Conservation (phyloP, 208 protist genomes). For the Leishmania lainsoni region DNA sequence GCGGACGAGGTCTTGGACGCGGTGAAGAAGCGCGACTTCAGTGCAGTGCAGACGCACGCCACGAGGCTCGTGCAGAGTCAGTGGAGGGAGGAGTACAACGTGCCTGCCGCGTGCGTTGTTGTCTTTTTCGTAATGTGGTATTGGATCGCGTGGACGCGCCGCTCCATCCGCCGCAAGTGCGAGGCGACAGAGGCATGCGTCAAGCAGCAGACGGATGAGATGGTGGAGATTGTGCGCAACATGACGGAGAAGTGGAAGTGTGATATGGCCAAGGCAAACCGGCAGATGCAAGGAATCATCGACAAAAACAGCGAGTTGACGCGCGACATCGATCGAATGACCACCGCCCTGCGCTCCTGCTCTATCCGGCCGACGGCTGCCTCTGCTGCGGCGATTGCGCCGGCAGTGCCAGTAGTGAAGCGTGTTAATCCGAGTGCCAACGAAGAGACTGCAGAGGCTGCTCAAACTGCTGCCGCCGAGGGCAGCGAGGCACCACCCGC, state of each 20-base stretch:
- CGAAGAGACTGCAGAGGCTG: background rate
- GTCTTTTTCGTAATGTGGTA: conserved; percentile 75
- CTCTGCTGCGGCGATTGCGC: background rate
- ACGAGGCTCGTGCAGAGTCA: conserved; percentile 59
- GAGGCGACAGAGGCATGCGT: conserved; percentile 40
- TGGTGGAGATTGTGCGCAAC: conserved; percentile 47
- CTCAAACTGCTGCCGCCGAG: background rate
- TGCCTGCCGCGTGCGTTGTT: conserved; percentile 56
- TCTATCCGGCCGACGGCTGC: conserved; percentile 40
- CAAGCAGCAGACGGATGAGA: conserved; percentile 67
- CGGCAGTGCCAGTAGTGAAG: conserved; percentile 9
- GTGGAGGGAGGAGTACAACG: conserved; percentile 75
- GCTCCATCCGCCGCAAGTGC: conserved; percentile 63
- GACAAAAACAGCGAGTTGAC: conserved; percentile 85
- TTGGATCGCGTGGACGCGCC: conserved; percentile 63
- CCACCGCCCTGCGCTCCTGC: conserved; percentile 74
- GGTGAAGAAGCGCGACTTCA: conserved; percentile 67
- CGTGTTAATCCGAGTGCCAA: background rate
- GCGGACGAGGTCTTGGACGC: conserved; percentile 62
- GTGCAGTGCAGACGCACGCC: conserved; percentile 60
- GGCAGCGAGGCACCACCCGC: background rate
- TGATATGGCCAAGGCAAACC: conserved; percentile 61
- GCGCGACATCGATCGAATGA: conserved; percentile 83
- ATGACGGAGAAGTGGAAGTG: conserved; percentile 64
- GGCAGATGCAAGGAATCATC: conserved; percentile 76